Conservation (phyloP, 345 rosid genomes). For the Rhizophora apiculata region DNA sequence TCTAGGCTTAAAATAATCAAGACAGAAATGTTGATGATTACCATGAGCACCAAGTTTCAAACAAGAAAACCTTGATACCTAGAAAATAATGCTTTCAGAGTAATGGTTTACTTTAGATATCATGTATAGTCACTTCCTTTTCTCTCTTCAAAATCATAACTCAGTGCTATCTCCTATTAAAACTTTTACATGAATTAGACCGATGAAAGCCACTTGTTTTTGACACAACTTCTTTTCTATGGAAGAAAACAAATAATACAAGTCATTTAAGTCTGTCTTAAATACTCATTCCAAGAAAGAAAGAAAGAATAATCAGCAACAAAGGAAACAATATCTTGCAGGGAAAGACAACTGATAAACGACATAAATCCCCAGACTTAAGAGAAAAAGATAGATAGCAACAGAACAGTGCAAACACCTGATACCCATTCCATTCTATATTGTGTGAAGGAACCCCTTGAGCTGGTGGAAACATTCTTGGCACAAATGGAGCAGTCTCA, state of each 20-base stretch:
- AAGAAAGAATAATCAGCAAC: neutral
- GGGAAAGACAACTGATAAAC: neutral
- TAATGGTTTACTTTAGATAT: neutral
- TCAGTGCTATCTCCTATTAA: neutral
- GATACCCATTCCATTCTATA: constrained; percentile 85
- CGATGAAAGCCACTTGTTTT: neutral
- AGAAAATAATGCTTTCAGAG: neutral
- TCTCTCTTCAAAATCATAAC: neutral
- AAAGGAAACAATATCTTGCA: neutral
- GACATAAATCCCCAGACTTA: neutral
- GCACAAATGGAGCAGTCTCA: constrained; percentile 54
- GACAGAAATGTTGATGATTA: no score
- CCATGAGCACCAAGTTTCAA: neutral
- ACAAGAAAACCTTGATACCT: neutral
- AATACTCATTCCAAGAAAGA: neutral
- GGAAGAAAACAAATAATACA: neutral
- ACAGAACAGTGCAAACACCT: constrained; percentile 37
- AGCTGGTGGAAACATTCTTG: constrained; percentile 53
- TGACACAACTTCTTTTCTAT: neutral
- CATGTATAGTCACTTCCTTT: neutral
- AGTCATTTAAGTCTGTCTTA: neutral
- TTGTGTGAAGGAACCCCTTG: constrained; percentile 56
- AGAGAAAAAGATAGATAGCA: neutral
- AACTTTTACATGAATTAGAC: neutral
- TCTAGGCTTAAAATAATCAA: no score